Evolutionary conservation across 768 basidiomycete species (phyloP).

Genomic region (Boletus eberwhitei): DNA sequence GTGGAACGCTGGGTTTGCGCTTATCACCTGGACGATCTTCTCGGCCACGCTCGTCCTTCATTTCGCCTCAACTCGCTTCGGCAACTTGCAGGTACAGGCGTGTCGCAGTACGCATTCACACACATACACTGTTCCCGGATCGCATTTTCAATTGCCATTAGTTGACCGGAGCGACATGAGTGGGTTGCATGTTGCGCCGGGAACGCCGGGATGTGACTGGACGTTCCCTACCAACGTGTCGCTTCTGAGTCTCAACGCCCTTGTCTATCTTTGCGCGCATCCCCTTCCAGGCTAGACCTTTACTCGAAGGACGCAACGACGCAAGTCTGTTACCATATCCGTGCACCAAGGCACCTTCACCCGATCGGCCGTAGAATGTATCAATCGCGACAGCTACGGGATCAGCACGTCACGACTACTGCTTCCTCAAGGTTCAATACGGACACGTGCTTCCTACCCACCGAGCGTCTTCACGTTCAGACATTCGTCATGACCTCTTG

Average conservation of each 20-base stretch:
- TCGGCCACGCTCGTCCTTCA: neutral
- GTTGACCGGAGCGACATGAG: neutral
- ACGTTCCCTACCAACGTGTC: neutral
- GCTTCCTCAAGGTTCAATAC: neutral
- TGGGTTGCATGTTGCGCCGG: neutral
- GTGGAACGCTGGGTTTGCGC: neutral
- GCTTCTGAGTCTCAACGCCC: conserved; percentile 11
- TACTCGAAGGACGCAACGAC: neutral
- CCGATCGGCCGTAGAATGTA: neutral
- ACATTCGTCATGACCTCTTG: neutral
- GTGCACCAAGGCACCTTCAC: neutral
- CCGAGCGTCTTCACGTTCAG: neutral
- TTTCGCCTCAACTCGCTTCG: conserved; percentile 1
- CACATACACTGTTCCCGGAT: neutral
- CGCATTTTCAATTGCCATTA: conserved; percentile 3
- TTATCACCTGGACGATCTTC: conserved; percentile 8
- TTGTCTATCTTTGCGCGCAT: neutral
- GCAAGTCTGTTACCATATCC: conserved; percentile 10
- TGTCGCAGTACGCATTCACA: neutral
- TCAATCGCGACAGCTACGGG: conserved; percentile 17
- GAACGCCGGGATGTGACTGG: neutral
- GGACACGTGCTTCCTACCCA: neutral
- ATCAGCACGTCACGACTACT: neutral
- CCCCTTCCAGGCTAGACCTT: neutral
- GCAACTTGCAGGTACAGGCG: neutral